phyloP scores from a whole-genome alignment of 371 early-diverging fungal genomes.

The Mortierella sp. region DNA sequence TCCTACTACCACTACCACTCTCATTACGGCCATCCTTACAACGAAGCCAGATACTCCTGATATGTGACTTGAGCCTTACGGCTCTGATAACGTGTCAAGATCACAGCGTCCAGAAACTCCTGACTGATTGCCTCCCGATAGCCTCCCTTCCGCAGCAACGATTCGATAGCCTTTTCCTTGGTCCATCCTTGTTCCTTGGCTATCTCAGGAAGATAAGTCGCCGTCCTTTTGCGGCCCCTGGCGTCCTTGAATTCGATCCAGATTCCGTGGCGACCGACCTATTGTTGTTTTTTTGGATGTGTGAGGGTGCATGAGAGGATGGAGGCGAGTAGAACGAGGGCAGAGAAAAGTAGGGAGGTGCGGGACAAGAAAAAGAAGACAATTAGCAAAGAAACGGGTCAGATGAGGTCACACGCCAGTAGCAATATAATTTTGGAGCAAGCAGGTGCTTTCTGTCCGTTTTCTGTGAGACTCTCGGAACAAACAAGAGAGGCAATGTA shows the following conservation, averaged over 20 bases:
- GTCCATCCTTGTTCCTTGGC: constrained; percentile 85
- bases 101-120: constrained; percentile 64
- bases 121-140: constrained; percentile 73
- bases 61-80: constrained; percentile 75
- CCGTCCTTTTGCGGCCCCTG: constrained; percentile 71
- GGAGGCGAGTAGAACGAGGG: not conserved
- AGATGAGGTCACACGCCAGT: constrained; percentile 1
- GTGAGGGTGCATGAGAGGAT: not conserved
- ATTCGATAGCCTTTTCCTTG: constrained; percentile 85
- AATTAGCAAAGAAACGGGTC: not conserved
- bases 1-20: not conserved
- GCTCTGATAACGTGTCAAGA: constrained; percentile 89
- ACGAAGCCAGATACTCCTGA: constrained; percentile 66
- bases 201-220: constrained; percentile 95
- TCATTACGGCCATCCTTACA: not conserved
- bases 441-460: not conserved
- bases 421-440: not conserved
- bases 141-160: constrained; percentile 90
- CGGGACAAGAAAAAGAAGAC: not conserved
- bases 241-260: constrained; percentile 85
- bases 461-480: not conserved
- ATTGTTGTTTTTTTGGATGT: not conserved
- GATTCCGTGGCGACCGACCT: constrained; percentile 91
- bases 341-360: not conserved
- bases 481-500: not conserved